Percentiles rank a stretch among this genome's conserved stretches.
Evolutionary conservation across 2,329 filamentous ascomycete species (phyloP).

Genomic region (Aspergillus spinulosporus): DNA sequence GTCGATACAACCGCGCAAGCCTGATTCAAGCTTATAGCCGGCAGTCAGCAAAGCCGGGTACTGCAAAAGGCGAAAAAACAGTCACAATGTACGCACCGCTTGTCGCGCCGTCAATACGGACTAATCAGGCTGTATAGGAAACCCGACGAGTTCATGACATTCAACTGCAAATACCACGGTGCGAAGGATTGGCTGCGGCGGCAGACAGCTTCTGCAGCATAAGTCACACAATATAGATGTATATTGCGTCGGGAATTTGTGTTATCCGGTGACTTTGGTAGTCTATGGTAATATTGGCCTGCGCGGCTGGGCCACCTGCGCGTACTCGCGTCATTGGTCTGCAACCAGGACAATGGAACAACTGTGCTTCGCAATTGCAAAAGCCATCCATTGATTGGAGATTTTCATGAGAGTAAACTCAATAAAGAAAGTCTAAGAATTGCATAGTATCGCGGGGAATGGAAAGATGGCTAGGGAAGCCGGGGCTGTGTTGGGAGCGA

Average conservation of each 20-base stretch:
- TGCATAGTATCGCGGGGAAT: too few species aligned
- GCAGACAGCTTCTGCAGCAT: background rate
- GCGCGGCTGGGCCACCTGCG: too few species aligned
- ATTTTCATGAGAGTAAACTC: too few species aligned
- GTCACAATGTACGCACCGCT: conserved; percentile 4
- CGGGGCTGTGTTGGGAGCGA: background rate
- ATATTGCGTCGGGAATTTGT: too few species aligned
- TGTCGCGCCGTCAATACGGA: background rate
- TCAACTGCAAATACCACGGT: conserved; percentile 7
- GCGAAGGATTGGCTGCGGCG: conserved; percentile 5
- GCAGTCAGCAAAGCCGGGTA: conserved; percentile 9
- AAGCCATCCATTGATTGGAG: too few species aligned
- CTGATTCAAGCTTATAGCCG: conserved; percentile 16
- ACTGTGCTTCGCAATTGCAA: too few species aligned
- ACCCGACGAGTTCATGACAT: conserved; percentile 13
- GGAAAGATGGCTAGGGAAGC: background rate
- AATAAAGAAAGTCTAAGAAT: too few species aligned
- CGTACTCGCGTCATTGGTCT: too few species aligned
- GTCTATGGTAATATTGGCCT: too few species aligned
- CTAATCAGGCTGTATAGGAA: conserved; percentile 1
- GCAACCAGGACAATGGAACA: too few species aligned
- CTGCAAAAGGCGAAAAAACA: conserved; percentile 4
- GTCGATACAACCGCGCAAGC: conserved; percentile 5
- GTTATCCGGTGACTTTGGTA: too few species aligned
- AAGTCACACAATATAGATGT: background rate